These are phyloP conservation scores for Macadamia integrifolia DNA, from an alignment of 164 flowering plant genomes.

Conservation along the genomic window DNA sequence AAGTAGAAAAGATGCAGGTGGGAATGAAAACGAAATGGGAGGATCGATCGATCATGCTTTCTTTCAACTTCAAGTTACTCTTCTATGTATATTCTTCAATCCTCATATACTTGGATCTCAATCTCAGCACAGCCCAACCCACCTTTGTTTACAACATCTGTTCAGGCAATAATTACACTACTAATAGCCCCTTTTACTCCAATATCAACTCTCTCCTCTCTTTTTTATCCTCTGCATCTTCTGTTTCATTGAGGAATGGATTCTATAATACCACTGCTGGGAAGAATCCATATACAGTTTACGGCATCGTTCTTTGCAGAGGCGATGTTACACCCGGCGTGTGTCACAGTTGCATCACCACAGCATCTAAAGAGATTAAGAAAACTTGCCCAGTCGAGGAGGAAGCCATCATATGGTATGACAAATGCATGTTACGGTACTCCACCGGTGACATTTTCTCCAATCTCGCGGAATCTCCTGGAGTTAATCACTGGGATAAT, in stretches of 20 bases:
- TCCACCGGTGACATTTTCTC: neutral
- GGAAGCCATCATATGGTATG: slow-evolving; percentile 16
- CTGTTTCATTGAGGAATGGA: neutral
- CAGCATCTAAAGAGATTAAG: neutral
- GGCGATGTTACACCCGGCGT: slow-evolving; percentile 14
- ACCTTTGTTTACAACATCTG: too few species aligned
- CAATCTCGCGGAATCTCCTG: neutral
- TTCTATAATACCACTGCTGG: neutral
- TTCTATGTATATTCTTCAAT: too few species aligned
- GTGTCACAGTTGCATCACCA: neutral
- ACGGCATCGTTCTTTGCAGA: slow-evolving; percentile 13
- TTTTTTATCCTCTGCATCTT: slow-evolving; percentile 7
- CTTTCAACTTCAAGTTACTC: too few species aligned
- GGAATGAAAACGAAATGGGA: too few species aligned
- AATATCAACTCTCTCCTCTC: slow-evolving; percentile 17
- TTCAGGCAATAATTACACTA: neutral
- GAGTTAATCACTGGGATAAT: neutral
- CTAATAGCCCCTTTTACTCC: neutral
- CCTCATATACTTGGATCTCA: too few species aligned
- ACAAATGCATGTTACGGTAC: slow-evolving; percentile 25
- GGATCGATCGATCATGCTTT: too few species aligned
- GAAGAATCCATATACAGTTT: neutral
- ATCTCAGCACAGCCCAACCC: too few species aligned
- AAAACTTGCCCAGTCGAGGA: neutral
- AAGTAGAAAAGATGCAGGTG: too few species aligned